Percentiles rank a stretch among this genome's conserved stretches.
Conservation (phyloP, 192 early-diverging fungal species). For the Linnemannia schmuckeri region DNA sequence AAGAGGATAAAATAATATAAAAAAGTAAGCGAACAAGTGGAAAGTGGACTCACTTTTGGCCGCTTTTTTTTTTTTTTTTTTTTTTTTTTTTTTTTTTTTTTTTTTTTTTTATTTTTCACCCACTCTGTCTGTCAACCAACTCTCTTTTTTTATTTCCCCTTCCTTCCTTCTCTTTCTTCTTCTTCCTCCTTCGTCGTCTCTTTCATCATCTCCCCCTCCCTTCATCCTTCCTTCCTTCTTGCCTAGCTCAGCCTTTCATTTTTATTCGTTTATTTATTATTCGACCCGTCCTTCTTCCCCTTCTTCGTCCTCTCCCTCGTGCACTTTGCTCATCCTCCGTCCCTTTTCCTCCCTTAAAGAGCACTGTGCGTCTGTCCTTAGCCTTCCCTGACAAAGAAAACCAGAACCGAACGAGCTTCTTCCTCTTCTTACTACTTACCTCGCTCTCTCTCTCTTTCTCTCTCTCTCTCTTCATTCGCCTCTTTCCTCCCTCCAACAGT, state of each 20-base stretch:
- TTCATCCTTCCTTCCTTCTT: background rate
- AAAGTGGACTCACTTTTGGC: background rate
- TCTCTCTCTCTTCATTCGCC: background rate
- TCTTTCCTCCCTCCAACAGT: background rate
- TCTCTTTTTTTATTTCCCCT: background rate
- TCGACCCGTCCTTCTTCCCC: background rate
- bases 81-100: background rate
- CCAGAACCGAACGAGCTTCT: background rate
- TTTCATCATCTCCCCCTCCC: background rate
- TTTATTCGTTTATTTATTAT: background rate
- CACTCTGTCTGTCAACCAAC: background rate
- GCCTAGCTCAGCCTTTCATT: background rate
- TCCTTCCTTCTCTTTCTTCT: background rate
- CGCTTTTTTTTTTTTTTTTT: background rate
- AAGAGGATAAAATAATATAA: background rate
- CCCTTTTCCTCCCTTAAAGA: background rate
- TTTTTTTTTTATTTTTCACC: background rate
- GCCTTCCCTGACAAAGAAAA: background rate
- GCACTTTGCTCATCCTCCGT: background rate
- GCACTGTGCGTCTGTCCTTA: background rate
- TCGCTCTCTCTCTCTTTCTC: background rate
- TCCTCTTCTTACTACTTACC: background rate
- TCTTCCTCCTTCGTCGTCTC: background rate
- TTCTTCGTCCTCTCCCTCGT: background rate
- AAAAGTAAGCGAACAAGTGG: background rate